Evolutionary conservation across 2,329 filamentous ascomycete species (phyloP), one percentile per base, ranked within the genome.

Genomic region (Sporothrix luriei): DNA sequence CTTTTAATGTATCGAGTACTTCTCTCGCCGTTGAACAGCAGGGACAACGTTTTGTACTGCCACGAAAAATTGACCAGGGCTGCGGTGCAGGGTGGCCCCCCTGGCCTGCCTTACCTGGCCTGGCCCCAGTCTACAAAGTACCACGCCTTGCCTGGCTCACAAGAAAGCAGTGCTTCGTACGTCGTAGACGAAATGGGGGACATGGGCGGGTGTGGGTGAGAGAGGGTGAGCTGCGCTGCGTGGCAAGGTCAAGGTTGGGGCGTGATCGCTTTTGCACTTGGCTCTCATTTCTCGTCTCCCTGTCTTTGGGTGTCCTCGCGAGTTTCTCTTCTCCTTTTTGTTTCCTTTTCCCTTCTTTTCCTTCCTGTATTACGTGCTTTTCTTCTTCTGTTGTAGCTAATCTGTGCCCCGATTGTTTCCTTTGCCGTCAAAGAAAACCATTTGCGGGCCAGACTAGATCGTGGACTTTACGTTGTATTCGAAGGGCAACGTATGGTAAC

Each of bases 61-160:
- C 61, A 49, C 46, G 61, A 64, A 21, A 62, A 64, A 49, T 64
- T 43, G 61, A 64, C 61, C 43, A 62, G 40, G 54, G 43, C 19
- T 64, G 43, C n/a, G 43, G n/a, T 49, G 61, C 61, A 64, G 16
- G 24, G 43, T 43, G 61, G 43, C 21, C 61, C 57, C 52, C 54
- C 33, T 61, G 33, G 55, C 55, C 57, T 62, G 57, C 38, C 57
- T 62, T 48, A 64, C 46, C 24, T 64, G 61, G 43, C 46, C 24
- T 64, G 61, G 43, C 61, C 29, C 55, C 33, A 46, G 57, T 62
- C 57, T 7, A 46, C 33, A 38, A 43, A 21, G 26, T 7, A 46
- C 33, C 57, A 43, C 38, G 26, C 57, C 57, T 10, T 43, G 55
- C 38, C 55, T n/a, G 55, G 55, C 11, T 43, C 33, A 40, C 55